Evolutionary conservation across 768 basidiomycete species (phyloP).

Genomic region (Tulasnella sp.): DNA sequence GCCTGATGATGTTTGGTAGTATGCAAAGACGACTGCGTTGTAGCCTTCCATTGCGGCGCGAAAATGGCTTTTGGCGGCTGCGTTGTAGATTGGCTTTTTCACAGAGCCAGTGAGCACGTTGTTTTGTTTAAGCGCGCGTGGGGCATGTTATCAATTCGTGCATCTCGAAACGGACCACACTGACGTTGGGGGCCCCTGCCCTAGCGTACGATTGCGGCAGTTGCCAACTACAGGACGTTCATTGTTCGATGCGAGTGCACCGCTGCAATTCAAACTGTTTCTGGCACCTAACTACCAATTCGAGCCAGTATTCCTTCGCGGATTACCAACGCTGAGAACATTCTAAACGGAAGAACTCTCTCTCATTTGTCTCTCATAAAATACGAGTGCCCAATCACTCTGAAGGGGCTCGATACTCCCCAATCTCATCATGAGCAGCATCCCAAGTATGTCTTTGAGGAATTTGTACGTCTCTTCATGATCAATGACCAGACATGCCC

Average conservation of each 20-base stretch:
- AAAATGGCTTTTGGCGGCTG: constrained; percentile 73
- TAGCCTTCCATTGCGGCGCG: constrained; percentile 93
- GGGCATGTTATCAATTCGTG: constrained; percentile 37
- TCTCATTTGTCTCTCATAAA: too few relatives aligned
- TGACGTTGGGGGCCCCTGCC: constrained; percentile 36
- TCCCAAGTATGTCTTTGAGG: not conserved
- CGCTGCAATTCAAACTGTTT: too few relatives aligned
- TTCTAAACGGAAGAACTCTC: too few relatives aligned
- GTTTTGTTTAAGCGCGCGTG: constrained; percentile 53
- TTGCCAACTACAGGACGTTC: constrained; percentile 23
- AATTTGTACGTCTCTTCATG: not conserved
- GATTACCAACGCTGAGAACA: too few relatives aligned
- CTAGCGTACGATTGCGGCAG: constrained; percentile 30
- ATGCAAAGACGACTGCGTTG: constrained; percentile 93
- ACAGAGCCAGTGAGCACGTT: constrained; percentile 71
- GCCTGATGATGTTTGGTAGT: constrained; percentile 81
- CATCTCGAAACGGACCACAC: constrained; percentile 34
- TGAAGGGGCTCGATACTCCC: too few relatives aligned
- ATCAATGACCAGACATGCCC: not conserved
- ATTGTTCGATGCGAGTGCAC: constrained; percentile 39
- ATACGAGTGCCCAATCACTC: too few relatives aligned
- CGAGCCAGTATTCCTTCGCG: too few relatives aligned
- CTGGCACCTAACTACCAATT: too few relatives aligned
- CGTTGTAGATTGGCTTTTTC: constrained; percentile 69
- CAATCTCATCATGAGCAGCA: too few relatives aligned